Evolutionary conservation across 2,329 filamentous ascomycete species (phyloP), one percentile per base, ranked within the genome.

Genomic region (Lanzia echinophila): DNA sequence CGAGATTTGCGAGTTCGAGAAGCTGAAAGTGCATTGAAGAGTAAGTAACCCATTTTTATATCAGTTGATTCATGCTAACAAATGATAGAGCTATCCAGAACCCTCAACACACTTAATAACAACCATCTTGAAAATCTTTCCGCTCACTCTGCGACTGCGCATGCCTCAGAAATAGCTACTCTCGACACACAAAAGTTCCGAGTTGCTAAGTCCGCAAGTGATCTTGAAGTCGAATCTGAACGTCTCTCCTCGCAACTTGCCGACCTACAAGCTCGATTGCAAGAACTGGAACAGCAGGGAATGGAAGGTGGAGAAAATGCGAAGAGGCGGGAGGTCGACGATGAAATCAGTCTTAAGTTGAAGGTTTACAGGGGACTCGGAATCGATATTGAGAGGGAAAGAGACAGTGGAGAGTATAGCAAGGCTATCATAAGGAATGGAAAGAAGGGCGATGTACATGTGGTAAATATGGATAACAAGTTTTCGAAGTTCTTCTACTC

Each of bases 171-270:
- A 67, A 96, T 97, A 58, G 79, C 94, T 19, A 81, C 86, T 39
- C 84, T 96, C 57, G 92, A 97, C 71, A 95, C 90, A 1, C 84
- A 91, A 63, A 96, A 96, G 68, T 97, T 97, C 73, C 86, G 90
- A 62, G 86, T 90, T 54, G 92, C 92, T n/a, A 97, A 97, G 71
- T 83, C 88, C 15, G 90, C 88, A 0, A 86, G 82, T 1, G 92
- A 97, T 68, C 76, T 94, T 6, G 91, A 96, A 74, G 90, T 92
- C 67, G 94, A 99, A 73, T 87, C 88, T n/a, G 92, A 97, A 75
- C 79, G 92, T n/a, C 75, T 97, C 44, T 84, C 88, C 54, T 81
- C 83, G 6, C 88, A 95, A 70, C 73, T 90, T 6, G 87, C 84
- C 13, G 82, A 91, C 64, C 73, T 96, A 54, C 82, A 83, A 57